These are phyloP conservation scores for Candida insectalens DNA, from an alignment of 805 yeast genomes.

Conservation along the genomic window DNA sequence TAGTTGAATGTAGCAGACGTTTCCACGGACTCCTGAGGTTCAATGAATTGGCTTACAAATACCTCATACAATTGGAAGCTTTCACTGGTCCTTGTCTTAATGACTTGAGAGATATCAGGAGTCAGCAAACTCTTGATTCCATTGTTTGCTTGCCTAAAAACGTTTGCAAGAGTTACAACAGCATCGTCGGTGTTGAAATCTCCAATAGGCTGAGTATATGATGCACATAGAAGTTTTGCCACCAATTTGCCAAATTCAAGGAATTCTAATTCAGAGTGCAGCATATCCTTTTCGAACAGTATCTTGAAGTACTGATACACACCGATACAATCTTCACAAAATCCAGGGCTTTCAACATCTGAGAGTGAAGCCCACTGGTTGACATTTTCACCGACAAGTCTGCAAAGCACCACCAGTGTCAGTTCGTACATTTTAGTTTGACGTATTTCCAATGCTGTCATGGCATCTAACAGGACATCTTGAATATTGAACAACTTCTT, in stretches of 20 bases:
- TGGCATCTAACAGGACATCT: slow-evolving; percentile 6
- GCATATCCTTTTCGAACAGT: slow-evolving; percentile 29
- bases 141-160: slow-evolving; percentile 5
- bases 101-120: slow-evolving; percentile 1
- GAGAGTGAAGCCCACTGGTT: too few species aligned
- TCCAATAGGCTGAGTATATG: too few species aligned
- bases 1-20: slow-evolving; percentile 27
- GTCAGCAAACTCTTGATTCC: slow-evolving; percentile 2
- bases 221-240: not conserved
- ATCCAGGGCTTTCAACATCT: too few species aligned
- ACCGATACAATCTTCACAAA: slow-evolving; percentile 40
- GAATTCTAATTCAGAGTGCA: slow-evolving; percentile 29
- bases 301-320: slow-evolving; percentile 34
- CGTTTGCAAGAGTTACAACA: slow-evolving; percentile 4
- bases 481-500: too few species aligned
- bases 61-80: slow-evolving; percentile 23
- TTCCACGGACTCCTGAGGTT: slow-evolving; percentile 31
- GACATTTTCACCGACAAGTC: too few species aligned
- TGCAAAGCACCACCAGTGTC: slow-evolving; percentile 25
- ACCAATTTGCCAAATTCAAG: slow-evolving; percentile 25
- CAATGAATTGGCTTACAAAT: slow-evolving; percentile 21
- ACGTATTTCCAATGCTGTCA: slow-evolving; percentile 11
- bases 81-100: not conserved
- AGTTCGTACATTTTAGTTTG: slow-evolving; percentile 30
- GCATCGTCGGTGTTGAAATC: not conserved